phyloP scores from a whole-genome alignment of 306 rosid genomes.

The Corylus americana region DNA sequence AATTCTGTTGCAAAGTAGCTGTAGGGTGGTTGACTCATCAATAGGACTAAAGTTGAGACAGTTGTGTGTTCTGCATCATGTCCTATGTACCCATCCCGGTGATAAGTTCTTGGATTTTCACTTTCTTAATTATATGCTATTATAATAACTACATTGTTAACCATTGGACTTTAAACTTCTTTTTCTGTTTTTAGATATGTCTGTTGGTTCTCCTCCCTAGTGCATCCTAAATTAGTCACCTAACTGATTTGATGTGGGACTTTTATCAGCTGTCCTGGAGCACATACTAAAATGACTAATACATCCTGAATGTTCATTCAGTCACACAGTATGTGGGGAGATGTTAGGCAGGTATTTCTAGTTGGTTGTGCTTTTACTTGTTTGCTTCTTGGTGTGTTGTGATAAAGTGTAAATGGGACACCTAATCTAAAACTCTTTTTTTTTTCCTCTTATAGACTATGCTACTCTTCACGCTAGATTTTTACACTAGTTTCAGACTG shows the following conservation, averaged over 20 bases:
- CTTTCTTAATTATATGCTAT: neutral
- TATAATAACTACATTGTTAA: neutral
- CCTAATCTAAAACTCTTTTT: neutral
- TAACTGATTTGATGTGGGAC: neutral
- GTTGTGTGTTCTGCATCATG: neutral
- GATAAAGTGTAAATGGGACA: neutral
- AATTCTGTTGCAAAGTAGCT: neutral
- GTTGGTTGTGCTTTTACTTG: neutral
- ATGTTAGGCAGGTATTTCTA: neutral
- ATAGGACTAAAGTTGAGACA: neutral
- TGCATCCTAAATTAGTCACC: neutral
- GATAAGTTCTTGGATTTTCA: conserved; percentile 9
- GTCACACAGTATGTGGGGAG: neutral
- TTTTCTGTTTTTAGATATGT: neutral
- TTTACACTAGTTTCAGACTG: no score
- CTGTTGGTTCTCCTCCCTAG: neutral
- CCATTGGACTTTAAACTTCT: neutral
- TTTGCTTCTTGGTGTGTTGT: neutral
- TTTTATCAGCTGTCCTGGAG: neutral
- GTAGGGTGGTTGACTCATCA: neutral
- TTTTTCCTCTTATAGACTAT: no score
- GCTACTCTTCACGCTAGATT: no score
- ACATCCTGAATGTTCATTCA: neutral
- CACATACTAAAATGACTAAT: neutral
- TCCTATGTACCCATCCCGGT: neutral